Conservation (phyloP, 148 eudicot species). For the Fallopia convolvulus region DNA sequence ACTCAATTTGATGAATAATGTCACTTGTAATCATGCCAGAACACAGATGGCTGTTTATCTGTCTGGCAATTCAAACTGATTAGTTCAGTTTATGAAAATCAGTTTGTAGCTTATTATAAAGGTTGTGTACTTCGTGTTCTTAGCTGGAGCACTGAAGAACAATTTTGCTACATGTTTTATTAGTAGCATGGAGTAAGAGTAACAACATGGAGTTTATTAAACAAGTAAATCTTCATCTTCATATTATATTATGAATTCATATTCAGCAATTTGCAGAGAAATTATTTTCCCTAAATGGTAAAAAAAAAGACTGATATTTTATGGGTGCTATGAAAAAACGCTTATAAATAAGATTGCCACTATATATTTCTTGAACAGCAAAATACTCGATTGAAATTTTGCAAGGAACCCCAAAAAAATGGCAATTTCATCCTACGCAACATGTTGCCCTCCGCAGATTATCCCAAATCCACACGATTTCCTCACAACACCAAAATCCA, state of each 20-base stretch:
- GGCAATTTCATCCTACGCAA: not conserved
- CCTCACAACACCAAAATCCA: not conserved
- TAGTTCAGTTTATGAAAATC: not conserved
- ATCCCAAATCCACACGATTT: not conserved
- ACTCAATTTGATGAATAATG: not conserved
- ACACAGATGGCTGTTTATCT: not conserved
- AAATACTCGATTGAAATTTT: not conserved
- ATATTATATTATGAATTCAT: no score
- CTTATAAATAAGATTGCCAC: no score
- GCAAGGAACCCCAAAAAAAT: not conserved
- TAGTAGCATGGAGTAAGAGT: no score
- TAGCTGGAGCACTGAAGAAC: no score
- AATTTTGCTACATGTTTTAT: no score
- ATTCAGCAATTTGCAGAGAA: no score
- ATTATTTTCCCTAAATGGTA: no score
- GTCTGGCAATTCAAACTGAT: not conserved
- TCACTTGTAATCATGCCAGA: not conserved
- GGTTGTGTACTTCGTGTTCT: no score
- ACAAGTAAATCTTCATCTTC: no score
- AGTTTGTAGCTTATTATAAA: not conserved
- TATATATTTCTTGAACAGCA: not conserved
- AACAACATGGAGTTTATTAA: no score
- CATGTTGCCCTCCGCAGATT: not conserved
- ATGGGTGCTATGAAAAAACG: no score
- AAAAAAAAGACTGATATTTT: no score